phyloP scores from a whole-genome alignment of 345 rosid genomes.

The Arabidopsis suecica region DNA sequence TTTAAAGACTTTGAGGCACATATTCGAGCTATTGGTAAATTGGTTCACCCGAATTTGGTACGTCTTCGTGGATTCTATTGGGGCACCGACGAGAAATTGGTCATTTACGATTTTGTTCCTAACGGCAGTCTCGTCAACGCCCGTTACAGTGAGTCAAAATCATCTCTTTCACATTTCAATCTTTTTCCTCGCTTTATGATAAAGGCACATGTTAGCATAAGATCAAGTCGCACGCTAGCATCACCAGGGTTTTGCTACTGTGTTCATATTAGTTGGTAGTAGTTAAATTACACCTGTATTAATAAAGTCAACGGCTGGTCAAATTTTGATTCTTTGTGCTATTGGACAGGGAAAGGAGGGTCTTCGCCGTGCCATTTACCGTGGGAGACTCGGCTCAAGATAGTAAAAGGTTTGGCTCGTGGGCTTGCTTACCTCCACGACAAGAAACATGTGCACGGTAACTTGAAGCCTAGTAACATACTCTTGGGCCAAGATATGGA shows the following conservation, averaged over 20 bases:
- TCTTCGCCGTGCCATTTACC: conserved; percentile 82
- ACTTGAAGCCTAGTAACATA: conserved; percentile 83
- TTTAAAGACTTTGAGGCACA: conserved; percentile 84
- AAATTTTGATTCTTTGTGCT: neutral
- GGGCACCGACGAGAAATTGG: conserved; percentile 78
- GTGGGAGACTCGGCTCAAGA: conserved; percentile 88
- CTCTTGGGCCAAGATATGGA: conserved; percentile 74
- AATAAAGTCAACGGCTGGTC: conserved; percentile 51
- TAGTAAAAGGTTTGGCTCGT: conserved; percentile 83
- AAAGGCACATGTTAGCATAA: neutral
- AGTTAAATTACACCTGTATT: neutral
- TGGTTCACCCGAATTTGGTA: conserved; percentile 89
- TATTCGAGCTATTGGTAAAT: conserved; percentile 75
- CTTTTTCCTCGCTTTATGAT: neutral
- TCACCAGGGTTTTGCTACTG: conserved; percentile 43
- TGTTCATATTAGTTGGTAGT: conserved; percentile 27
- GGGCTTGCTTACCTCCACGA: conserved; percentile 87
- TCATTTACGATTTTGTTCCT: conserved; percentile 80
- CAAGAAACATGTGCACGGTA: conserved; percentile 88
- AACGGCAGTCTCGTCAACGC: conserved; percentile 87
- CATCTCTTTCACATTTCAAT: neutral
- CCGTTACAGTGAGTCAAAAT: conserved; percentile 74
- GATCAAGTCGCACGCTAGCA: conserved; percentile 36
- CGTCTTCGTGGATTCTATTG: conserved; percentile 86
- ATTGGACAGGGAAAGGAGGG: conserved; percentile 71